Evolutionary conservation across 805 yeast species (phyloP), one percentile per base, ranked within the genome.

Genomic region (Myxozyma geophila): DNA sequence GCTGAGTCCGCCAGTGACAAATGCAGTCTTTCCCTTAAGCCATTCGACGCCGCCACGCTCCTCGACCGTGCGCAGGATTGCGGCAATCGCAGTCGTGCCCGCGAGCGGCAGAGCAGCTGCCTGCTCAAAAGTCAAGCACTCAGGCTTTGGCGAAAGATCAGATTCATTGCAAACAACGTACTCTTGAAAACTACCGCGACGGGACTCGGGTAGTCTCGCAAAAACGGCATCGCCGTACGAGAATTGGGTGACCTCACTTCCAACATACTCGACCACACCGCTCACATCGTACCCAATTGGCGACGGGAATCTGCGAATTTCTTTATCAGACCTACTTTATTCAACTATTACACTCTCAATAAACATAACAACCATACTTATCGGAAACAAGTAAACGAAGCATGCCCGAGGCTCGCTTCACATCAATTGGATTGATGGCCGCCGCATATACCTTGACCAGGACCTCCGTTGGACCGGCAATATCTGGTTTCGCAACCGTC

Each of bases 61-160:
- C 8, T 36, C 57, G 19, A 39, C 62, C 10, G 44, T 47, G 12
- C 17, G 17, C 15, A 53, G 51, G 15, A 67, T 49, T 7, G 44
- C 59, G 39, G 63, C 66, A 52, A 60, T 55, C 2, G 67, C 63
- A 5, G 73, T 67, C 10, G 55, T 52, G 4, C 65, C 53, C 1
- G 60, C 68, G 21, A 69, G 59, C 2, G 73, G 72, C 33, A 68
- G 36, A 1, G 62, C 64, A 1, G 74, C 69, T 1, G 72, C 64
- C n/a, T 69, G 68, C 10, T 41, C 63, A 37, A 69, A 62, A 3
- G 69, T 41, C 48, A 67, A 37, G 19, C 54, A 58, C 28, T 53
- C 55, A 33, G 72, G 72, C 48, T 60, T 66, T 40, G 28, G 15
- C 10, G 63, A 60, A 9, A 64, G 54, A 9, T 41, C 37, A n/a